phyloP scores from a whole-genome alignment of 2,329 filamentous ascomycete genomes.

The Didymella pomorum region DNA sequence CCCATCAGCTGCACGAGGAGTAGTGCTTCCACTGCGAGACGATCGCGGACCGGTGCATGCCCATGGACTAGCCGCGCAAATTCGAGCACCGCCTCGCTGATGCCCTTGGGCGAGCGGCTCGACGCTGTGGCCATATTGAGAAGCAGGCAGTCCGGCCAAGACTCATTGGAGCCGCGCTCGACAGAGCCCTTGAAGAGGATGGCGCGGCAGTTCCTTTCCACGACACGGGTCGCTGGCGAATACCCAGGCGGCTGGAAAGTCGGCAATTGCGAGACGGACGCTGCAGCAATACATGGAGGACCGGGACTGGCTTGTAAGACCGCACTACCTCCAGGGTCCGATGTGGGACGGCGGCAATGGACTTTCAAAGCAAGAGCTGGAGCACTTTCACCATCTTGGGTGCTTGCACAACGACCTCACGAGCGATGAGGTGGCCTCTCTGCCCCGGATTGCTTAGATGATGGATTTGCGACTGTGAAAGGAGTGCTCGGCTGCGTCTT shows the following conservation, averaged over 20 bases:
- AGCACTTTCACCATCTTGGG: neutral
- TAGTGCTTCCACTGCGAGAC: neutral
- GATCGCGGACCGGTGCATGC: neutral
- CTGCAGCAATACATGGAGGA: neutral
- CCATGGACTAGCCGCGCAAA: neutral
- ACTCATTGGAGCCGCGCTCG: neutral
- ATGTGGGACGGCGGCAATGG: neutral
- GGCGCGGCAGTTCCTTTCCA: neutral
- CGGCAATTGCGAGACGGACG: neutral
- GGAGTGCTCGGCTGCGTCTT: neutral
- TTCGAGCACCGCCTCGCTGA: neutral
- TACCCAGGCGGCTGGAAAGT: neutral
- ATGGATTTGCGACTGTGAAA: neutral
- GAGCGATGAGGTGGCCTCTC: neutral
- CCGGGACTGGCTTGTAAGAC: neutral
- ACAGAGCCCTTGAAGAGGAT: neutral
- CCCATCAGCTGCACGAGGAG: slow-evolving; percentile 60
- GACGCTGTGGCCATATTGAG: neutral
- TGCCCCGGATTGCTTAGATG: neutral
- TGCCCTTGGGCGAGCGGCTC: neutral
- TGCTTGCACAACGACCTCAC: neutral
- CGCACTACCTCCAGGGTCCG: neutral
- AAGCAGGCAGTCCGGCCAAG: neutral
- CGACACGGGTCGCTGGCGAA: neutral
- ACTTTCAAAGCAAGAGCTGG: neutral